Base-by-base conservation (phyloP, 2,329 filamentous ascomycete genomes). In the Torrubiella hemipterigena region DNA sequence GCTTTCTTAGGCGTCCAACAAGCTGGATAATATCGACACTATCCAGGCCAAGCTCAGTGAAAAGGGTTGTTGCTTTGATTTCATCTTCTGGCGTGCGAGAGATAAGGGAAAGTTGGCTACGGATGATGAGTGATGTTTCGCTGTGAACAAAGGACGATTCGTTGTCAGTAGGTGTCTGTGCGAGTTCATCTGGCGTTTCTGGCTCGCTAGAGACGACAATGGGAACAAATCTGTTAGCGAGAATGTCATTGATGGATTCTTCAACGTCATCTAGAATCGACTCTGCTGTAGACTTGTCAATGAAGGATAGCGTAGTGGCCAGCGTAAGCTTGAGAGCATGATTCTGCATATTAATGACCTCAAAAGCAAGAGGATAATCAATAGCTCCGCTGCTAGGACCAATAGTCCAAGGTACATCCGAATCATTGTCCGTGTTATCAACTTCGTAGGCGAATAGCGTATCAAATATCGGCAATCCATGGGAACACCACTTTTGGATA, bases 1-100 rank as follows among this genome's bases (percentile, higher is more conserved):
- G 54, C 27, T 66, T 69, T 39, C 70, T 80, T 3, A 94, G 61
- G 32, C 75, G 69, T 0, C 84, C 77, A 0, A 82, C 80, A 0
- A 95, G 59, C 44, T 85, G 93, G 51, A 95, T 89, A 2, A 81
- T 72, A 52, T 95, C 87, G 35, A 95, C 93, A 46, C 87, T 94
- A 58, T 95, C 89, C 6, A 95, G 66, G 0, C 87, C 87, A 19
- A 95, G 66, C 42, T 89, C 77, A 23, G 93, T 77, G 9, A 95
- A 72, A 0, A 79, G 79, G 0, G 73, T 73, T 6, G 61, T 54
- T 31, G 71, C 67, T 2, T 56, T 50, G 22, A 94, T 58, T 0
- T 65, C 54, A 2, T 62, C 49, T 4, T 54, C 48, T 0, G 67
- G 48, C 0, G 77, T 47, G 0, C 65, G 67, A 1, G 77, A 71